A percentile compares a stretch with the other conserved stretches of the same genome.
Evolutionary conservation across 495 filamentous ascomycete species (phyloP).

Genomic region (Neurospora pannonica): DNA sequence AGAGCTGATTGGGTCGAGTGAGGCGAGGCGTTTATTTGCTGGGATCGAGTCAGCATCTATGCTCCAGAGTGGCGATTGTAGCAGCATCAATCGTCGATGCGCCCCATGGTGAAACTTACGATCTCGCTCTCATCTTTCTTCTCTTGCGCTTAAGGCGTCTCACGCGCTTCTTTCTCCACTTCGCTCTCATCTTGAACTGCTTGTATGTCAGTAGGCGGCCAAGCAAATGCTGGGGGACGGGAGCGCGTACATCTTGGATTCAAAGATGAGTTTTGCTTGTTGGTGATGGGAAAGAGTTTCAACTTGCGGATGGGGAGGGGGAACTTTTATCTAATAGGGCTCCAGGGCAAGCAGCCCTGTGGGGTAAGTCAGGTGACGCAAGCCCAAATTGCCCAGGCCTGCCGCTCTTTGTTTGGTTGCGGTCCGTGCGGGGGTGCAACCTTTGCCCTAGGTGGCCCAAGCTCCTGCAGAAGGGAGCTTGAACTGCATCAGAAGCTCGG

Average conservation of each 20-base stretch:
- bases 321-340: constrained; percentile 21
- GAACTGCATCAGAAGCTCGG: constrained; percentile 1
- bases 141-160: constrained; percentile 97
- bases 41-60: constrained; percentile 1
- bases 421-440: background rate
- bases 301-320: constrained; percentile 20
- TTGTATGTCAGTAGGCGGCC: constrained; percentile 8
- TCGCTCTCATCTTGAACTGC: constrained; percentile 81
- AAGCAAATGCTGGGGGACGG: constrained; percentile 3
- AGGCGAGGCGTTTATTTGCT: constrained; percentile 61
- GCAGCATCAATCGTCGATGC: background rate
- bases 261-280: constrained; percentile 22
- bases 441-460: constrained; percentile 7
- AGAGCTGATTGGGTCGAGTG: constrained; percentile 27
- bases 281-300: constrained; percentile 17
- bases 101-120: constrained; percentile 46
- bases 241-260: constrained; percentile 12
- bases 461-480: constrained; percentile 1
- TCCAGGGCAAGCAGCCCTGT: constrained; percentile 26
- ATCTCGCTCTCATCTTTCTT: constrained; percentile 94
- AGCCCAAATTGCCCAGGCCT: background rate
- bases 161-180: constrained; percentile 99
- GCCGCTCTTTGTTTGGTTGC: background rate
- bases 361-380: constrained; percentile 23
- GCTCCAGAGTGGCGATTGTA: constrained; percentile 3